A percentile compares a stretch with the other conserved stretches of the same genome.
phyloP scores from a whole-genome alignment of 2,329 filamentous ascomycete genomes.

The Ceratocystis colombiana region DNA sequence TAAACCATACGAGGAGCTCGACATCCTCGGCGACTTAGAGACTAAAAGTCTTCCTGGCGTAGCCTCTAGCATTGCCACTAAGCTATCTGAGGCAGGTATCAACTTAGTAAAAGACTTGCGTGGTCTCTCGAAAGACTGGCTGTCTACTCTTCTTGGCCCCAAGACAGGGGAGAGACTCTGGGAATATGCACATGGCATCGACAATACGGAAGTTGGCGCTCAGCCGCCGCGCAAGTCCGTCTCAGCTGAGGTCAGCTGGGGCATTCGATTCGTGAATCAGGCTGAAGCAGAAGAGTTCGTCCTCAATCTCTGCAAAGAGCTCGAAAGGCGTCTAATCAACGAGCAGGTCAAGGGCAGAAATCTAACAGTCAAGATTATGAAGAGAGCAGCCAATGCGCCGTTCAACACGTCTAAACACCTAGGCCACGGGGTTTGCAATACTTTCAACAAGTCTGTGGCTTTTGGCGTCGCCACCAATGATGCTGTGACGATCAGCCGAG shows the following conservation, averaged over 20 bases:
- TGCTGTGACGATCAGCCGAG: conserved; percentile 60
- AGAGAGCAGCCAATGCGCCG: conserved; percentile 72
- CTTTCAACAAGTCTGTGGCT: conserved; percentile 74
- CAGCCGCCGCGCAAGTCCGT: conserved; percentile 84
- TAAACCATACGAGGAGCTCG: conserved; percentile 66
- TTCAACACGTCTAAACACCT: conserved; percentile 87
- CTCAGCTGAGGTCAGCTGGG: conserved; percentile 96
- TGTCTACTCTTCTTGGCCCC: conserved; percentile 65
- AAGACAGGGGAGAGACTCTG: conserved; percentile 88
- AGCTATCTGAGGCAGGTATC: conserved; percentile 77
- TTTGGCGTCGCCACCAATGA: conserved; percentile 79
- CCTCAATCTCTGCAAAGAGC: conserved; percentile 69
- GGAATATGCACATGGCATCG: conserved; percentile 84
- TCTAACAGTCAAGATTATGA: conserved; percentile 91
- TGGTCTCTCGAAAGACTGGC: conserved; percentile 61
- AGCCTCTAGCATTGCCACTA: conserved; percentile 78
- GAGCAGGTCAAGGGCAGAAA: conserved; percentile 81
- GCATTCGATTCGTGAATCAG: conserved; percentile 85
- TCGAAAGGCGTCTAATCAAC: conserved; percentile 68
- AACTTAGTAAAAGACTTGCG: conserved; percentile 75
- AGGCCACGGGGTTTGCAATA: conserved; percentile 90
- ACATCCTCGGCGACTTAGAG: conserved; percentile 64
- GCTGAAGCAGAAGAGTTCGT: conserved; percentile 92
- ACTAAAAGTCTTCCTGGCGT: conserved; percentile 82
- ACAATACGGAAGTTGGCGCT: conserved; percentile 74